Base-by-base conservation (phyloP, 441 rosid genomes). In the Adansonia grandidieri region DNA sequence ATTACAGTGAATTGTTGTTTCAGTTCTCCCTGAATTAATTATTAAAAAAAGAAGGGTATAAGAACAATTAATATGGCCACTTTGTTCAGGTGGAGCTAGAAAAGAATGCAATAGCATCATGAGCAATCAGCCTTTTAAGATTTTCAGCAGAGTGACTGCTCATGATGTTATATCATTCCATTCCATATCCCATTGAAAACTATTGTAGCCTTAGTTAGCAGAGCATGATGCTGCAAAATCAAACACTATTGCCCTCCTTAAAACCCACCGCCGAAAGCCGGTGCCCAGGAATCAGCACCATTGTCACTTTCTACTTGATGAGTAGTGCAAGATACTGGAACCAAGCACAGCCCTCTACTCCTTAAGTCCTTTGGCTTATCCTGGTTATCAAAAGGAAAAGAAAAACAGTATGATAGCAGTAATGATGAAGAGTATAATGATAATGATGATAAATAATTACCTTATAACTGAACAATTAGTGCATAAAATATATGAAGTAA, bases 251-350 rank as follows among this genome's bases (percentile, higher is more conserved):
- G 60, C 79, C 42, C 42, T 74, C 82, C 47, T 76, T 75, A 89
- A 64, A 85, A 84, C 5, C 91, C 83, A 9, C 90, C 85, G 60
- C 83, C 66, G 66, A 88, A 76, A 37, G 97, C 90, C 14, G 97
- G 93, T 79, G 99, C 92, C 99, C 98, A 96, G 75, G 88, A 96
- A 76, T 91, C 98, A 1, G 98, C 97, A 45, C 97, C 98, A 67
- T 90, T 91, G 61, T 94, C 98, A 77, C 87, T 91, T 56, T 96
- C 97, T 17, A 92, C 96, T 75, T 91, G 96, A 45, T 90, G 84
- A 10, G 95, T 93, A 13, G 96, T 93, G 89, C 95, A 94, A 0
- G 98, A 88, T 71, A 94, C 84, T 0, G 99, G 99, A 79, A 96
- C 98, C 76, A 96, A 84, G 83, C 99, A 94, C 85, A 96, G 61